Evolutionary conservation across 805 yeast species (phyloP), one percentile per base, ranked within the genome.

Genomic region (Metschnikowia baotianmanensis): DNA sequence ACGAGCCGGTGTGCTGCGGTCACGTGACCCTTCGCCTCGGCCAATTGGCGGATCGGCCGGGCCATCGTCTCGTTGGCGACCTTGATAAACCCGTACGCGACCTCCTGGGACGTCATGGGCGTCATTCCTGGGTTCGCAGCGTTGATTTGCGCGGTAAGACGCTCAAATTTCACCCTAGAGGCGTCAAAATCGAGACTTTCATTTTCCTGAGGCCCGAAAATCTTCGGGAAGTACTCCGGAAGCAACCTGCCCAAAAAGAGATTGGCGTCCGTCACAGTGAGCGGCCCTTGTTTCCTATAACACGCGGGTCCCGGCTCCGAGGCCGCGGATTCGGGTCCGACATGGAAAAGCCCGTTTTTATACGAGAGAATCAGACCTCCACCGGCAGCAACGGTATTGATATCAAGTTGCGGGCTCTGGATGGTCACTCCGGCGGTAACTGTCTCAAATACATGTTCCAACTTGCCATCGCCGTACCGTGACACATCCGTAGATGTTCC

Each of bases 401-500:
- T 59, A 25, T 69, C 74, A 34, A 70, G 58, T 47, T 70, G 74
- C 3, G 75, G 74, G 13, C 73, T 68, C 47, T 69, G 74, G 31
- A 70, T 57, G 23, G 66, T 61, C 15, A 70, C 71, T 41, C 70
- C 67, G 36, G 70, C 68, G 2, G 70, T 72, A 7, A 70, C 73
- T 2, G 74, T 70, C 45, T 69, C 74, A 46, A 57, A 68, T 22
- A 70, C 70, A 43, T 70, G 74, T 38, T 66, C 69, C 34, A 69
- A 54, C 21, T 46, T 52, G 4, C 75, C 75, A 36, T 48, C 55
- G 6, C 67, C 51, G 42, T 62, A 69, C 24, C 75, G 50, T 2
- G 73, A 68, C 6, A 70, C 74, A 42, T 70, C 75, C 3, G 75
- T 70, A 18, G 72, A 67, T 1, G 75, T 70, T 18, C 75, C 75